Evolutionary conservation across 2,329 filamentous ascomycete genomes (phyloP), one percentile per base, ranked within the genome.

Genomic region (Alternaria arbusti): DNA sequence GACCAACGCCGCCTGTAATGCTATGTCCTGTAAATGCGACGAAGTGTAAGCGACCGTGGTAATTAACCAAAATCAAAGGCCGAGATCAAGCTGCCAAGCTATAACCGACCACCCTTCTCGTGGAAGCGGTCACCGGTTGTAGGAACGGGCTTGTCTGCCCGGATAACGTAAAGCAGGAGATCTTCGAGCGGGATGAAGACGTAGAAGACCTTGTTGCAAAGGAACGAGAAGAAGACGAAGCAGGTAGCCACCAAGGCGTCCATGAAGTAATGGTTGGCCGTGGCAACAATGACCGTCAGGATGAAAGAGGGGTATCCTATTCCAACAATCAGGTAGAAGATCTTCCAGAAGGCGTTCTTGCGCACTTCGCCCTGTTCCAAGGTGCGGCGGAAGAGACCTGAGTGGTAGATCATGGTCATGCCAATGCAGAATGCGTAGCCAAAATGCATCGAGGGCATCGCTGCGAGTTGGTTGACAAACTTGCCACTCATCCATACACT

Each of bases 201-300:
- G 52, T 84, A 79, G 73, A 86, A 85, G 22, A 86, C 67, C 59
- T 81, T 80, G 72, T 88, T 87, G 66, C 79, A 80, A 6, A 80
- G 50, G 66, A 86, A 86, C 3, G 82, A 82, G 12, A 86, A 51
- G 5, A 80, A 75, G 4, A 85, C 84, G 20, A 84, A 85, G 61
- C 82, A 77, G 2, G 82, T 82, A 12, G 85, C 85, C 6, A 85
- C 81, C 15, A 83, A 71, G 0, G 86, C 86, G 70, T 87, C 86
- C 61, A 87, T 79, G 78, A 83, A 87, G 75, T 87, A 90, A 72
- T 87, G 88, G 70, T 90, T 90, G 32, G 87, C 88, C 0, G 87
- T 89, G 15, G 87, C 85, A 26, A 90, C 84, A 63, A 90, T 89
- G 28, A 85, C 85, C 0, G 84, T 80, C 52, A 89, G 72, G 55